These are phyloP conservation scores for Blastobotrys elegans DNA, from an alignment of 1,139 yeast genomes.

Conservation along the genomic window DNA sequence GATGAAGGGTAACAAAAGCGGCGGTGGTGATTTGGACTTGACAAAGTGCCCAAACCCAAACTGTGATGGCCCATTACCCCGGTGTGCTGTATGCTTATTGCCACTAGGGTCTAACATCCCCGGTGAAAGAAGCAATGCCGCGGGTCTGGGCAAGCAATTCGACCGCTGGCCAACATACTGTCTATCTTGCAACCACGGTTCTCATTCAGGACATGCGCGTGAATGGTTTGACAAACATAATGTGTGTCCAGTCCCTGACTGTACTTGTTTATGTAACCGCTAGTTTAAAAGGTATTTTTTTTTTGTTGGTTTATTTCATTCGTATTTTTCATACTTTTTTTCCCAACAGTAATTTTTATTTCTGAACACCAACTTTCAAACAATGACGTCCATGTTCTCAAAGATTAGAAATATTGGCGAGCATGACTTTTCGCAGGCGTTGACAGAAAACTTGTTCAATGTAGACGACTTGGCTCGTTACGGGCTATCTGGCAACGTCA, in stretches of 20 bases:
- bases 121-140: neutral
- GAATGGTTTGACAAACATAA: slow-evolving; percentile 90
- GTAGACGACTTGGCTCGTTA: slow-evolving; percentile 41
- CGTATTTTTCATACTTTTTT: too few species aligned
- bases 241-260: slow-evolving; percentile 92
- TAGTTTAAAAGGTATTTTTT: too few species aligned
- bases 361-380: too few species aligned
- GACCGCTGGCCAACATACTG: slow-evolving; percentile 79
- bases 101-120: slow-evolving; percentile 51
- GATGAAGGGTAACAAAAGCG: neutral
- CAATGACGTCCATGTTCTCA: slow-evolving; percentile 27
- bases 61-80: slow-evolving; percentile 84
- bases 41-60: slow-evolving; percentile 40
- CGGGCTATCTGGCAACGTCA: slow-evolving; percentile 56
- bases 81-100: slow-evolving; percentile 83
- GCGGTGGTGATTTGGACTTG: slow-evolving; percentile 1
- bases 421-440: slow-evolving; percentile 31
- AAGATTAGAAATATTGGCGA: slow-evolving; percentile 27
- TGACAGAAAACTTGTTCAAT: slow-evolving; percentile 36
- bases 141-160: slow-evolving; percentile 19
- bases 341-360: too few species aligned
- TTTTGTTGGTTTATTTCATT: too few species aligned
- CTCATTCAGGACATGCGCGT: slow-evolving; percentile 92
- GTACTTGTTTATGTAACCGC: slow-evolving; percentile 69
- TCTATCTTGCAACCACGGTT: slow-evolving; percentile 84